These are phyloP conservation scores for Epichloe baconii DNA, from an alignment of 2,329 filamentous ascomycete species.

Conservation along the genomic window DNA sequence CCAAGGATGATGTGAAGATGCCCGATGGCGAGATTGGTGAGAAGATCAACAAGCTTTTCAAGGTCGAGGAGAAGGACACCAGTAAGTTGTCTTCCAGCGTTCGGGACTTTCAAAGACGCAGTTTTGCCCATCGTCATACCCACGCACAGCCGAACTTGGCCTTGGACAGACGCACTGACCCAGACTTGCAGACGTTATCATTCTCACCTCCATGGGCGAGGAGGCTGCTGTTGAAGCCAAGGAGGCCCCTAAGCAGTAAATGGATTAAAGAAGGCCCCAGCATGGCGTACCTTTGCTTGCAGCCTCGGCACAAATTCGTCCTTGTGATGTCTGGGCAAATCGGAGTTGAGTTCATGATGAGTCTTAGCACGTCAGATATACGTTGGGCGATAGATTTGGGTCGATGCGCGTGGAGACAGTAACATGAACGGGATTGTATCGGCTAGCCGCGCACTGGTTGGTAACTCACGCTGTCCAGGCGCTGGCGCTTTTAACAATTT, in stretches of 20 bases:
- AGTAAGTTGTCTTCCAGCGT: constrained; percentile 49
- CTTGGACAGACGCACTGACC: neutral
- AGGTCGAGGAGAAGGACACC: constrained; percentile 75
- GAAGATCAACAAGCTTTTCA: constrained; percentile 73
- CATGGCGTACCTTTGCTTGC: constrained; percentile 13
- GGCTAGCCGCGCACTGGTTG: constrained; percentile 24
- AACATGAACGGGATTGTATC: constrained; percentile 33
- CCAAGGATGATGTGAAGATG: constrained; percentile 90
- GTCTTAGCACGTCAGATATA: constrained; percentile 22
- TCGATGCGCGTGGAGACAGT: constrained; percentile 25
- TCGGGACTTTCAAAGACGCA: neutral
- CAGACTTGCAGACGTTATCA: constrained; percentile 58
- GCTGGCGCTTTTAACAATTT: constrained; percentile 12
- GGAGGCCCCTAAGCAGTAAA: constrained; percentile 54
- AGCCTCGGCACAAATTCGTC: constrained; percentile 12
- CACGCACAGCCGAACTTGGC: neutral
- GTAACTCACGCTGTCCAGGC: constrained; percentile 14
- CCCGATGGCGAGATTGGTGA: constrained; percentile 83
- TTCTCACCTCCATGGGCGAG: constrained; percentile 94
- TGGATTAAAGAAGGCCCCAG: constrained; percentile 8
- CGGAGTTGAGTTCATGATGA: constrained; percentile 17
- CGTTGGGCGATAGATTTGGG: constrained; percentile 25
- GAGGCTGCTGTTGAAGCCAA: constrained; percentile 86
- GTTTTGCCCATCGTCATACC: neutral
- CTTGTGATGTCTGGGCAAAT: constrained; percentile 14